Conservation (phyloP, 306 rosid species). For the Prunus armeniaca region DNA sequence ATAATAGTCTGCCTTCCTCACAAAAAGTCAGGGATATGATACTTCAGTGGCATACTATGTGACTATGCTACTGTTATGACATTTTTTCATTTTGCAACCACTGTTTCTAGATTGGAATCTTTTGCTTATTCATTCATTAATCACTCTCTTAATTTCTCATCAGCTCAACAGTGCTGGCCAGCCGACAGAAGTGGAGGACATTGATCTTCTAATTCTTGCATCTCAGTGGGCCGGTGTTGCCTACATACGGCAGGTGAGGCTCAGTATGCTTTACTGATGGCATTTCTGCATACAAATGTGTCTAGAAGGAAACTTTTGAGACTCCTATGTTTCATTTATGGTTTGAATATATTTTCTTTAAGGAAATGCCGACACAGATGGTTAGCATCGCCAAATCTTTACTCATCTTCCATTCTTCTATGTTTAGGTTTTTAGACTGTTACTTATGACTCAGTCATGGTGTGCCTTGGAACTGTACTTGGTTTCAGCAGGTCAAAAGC, state of each 20-base stretch:
- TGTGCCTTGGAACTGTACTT: neutral
- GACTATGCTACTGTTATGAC: neutral
- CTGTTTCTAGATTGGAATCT: constrained; percentile 6
- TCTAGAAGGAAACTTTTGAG: neutral
- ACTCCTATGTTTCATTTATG: neutral
- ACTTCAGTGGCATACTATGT: neutral
- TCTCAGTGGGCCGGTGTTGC: constrained; percentile 92
- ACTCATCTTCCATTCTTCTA: neutral
- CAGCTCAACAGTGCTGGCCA: constrained; percentile 65
- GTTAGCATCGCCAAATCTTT: neutral
- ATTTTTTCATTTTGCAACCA: constrained; percentile 7
- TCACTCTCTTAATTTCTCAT: constrained; percentile 18
- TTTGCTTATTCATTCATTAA: constrained; percentile 9
- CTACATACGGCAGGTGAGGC: constrained; percentile 70
- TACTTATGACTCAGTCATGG: constrained; percentile 6
- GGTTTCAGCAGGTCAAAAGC: neutral
- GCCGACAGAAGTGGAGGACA: constrained; percentile 52
- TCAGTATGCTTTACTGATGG: neutral
- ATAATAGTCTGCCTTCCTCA: neutral
- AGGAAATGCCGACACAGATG: neutral
- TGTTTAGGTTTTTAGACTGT: neutral
- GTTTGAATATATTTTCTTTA: neutral
- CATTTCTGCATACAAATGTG: neutral
- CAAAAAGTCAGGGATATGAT: neutral
- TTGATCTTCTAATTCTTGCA: constrained; percentile 75